Evolutionary conservation across 352 stramenopile species (phyloP).

Genomic region (Globisporangium abappressorium): DNA sequence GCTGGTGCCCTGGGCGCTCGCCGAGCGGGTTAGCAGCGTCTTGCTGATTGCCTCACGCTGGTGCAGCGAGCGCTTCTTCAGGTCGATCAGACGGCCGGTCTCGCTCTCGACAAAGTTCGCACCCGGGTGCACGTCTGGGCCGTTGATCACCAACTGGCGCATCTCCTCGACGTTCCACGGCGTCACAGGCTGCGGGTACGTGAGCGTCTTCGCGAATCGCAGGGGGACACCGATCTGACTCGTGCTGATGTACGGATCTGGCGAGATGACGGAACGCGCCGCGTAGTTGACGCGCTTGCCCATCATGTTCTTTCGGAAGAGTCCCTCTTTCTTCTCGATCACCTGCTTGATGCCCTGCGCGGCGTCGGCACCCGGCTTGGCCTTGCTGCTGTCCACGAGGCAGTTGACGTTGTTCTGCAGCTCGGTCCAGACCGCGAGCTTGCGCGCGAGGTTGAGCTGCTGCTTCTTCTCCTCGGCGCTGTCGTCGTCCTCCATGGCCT

Average conservation of each 20-base stretch:
- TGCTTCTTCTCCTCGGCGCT: constrained; percentile 42
- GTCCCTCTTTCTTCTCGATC: constrained; percentile 99
- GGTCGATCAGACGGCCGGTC: constrained; percentile 90
- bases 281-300: constrained; percentile 99
- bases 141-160: constrained; percentile 95
- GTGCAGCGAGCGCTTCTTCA: constrained; percentile 91
- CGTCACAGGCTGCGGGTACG: constrained; percentile 97
- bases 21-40: constrained; percentile 90
- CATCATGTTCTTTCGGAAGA: constrained; percentile 98
- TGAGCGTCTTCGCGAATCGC: constrained; percentile 97
- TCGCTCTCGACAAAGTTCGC: constrained; percentile 98
- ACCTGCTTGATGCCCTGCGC: constrained; percentile 95
- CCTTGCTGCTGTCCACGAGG: constrained; percentile 81
- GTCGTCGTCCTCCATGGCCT: constrained; percentile 50
- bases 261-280: constrained; percentile 98
- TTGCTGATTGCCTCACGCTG: constrained; percentile 96
- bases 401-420: constrained; percentile 93
- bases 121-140: constrained; percentile 94
- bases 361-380: constrained; percentile 58
- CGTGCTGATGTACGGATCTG: constrained; percentile 99
- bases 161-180: constrained; percentile 98
- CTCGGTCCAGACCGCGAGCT: constrained; percentile 96
- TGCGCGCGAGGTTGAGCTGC: constrained; percentile 83
- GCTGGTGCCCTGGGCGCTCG: constrained; percentile 71
- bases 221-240: constrained; percentile 99